Conservation (phyloP, 371 early-diverging fungal species). For the Mucor lusitanicus region DNA sequence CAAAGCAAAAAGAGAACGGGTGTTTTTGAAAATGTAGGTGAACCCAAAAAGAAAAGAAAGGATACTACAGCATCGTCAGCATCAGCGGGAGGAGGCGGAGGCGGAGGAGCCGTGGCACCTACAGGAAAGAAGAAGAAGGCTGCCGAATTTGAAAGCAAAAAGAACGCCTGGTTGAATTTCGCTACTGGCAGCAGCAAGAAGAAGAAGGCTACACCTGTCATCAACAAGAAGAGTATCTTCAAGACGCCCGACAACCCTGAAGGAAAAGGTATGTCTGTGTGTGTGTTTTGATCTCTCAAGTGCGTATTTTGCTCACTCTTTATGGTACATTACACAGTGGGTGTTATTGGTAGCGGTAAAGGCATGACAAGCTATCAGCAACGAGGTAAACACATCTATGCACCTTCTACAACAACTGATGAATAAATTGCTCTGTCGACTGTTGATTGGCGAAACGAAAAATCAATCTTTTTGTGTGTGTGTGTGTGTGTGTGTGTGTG, state of each 20-base stretch:
- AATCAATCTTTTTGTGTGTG: too few relatives aligned
- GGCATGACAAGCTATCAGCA: constrained; percentile 71
- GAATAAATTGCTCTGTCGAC: constrained; percentile 5
- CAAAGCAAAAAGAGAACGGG: constrained; percentile 41
- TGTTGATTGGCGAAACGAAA: too few relatives aligned
- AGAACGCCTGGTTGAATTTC: constrained; percentile 81
- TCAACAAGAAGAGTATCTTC: constrained; percentile 72
- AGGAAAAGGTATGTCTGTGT: constrained; percentile 57
- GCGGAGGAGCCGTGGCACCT: constrained; percentile 12
- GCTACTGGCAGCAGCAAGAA: constrained; percentile 57
- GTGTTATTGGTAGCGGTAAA: constrained; percentile 71
- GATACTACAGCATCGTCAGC: constrained; percentile 14
- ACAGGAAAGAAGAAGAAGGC: constrained; percentile 48
- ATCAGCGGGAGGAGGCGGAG: not conserved
- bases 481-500: too few relatives aligned
- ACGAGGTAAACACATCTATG: constrained; percentile 67
- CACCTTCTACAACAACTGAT: constrained; percentile 7
- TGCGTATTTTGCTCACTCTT: not conserved
- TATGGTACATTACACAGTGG: constrained; percentile 50
- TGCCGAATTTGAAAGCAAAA: constrained; percentile 71
- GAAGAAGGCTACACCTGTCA: constrained; percentile 36
- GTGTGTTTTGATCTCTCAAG: not conserved
- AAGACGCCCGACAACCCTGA: constrained; percentile 69
- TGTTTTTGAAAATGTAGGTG: constrained; percentile 45
- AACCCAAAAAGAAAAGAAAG: constrained; percentile 27